These are phyloP conservation scores for Cardamine resedifolia DNA, from an alignment of 345 rosid species.

Conservation along the genomic window DNA sequence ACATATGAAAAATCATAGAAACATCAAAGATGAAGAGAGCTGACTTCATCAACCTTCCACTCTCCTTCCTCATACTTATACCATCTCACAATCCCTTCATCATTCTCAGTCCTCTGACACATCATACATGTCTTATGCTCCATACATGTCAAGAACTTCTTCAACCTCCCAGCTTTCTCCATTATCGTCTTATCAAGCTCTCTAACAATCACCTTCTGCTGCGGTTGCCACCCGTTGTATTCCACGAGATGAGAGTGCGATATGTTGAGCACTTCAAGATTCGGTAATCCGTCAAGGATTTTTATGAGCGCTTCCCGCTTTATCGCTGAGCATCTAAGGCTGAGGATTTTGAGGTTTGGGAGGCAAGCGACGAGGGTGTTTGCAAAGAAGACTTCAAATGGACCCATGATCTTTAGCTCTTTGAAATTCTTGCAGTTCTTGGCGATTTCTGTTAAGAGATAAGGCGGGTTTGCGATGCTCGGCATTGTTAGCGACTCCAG, in stretches of 20 bases:
- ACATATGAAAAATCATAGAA: constrained; percentile 34
- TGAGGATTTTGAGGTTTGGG: constrained; percentile 57
- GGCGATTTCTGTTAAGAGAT: constrained; percentile 69
- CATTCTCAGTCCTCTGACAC: constrained; percentile 69
- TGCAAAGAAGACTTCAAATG: constrained; percentile 58
- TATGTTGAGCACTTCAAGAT: constrained; percentile 75
- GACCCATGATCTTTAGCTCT: constrained; percentile 85
- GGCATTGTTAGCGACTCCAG: constrained; percentile 95
- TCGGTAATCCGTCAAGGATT: constrained; percentile 55
- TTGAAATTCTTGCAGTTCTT: constrained; percentile 50
- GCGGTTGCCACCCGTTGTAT: constrained; percentile 39
- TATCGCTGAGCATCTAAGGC: constrained; percentile 70
- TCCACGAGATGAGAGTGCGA: constrained; percentile 77
- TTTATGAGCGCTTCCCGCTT: constrained; percentile 55
- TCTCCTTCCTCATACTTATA: constrained; percentile 75
- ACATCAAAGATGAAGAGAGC: constrained; percentile 48
- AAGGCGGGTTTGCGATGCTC: constrained; percentile 64
- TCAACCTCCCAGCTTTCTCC: constrained; percentile 56
- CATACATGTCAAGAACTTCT: constrained; percentile 64
- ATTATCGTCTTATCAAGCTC: constrained; percentile 55
- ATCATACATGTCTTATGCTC: constrained; percentile 54
- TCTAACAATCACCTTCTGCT: constrained; percentile 43
- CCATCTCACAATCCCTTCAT: constrained; percentile 90
- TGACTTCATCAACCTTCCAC: constrained; percentile 75
- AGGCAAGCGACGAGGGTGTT: constrained; percentile 42